Percentiles rank a stretch among this genome's conserved stretches.
Conservation (phyloP, 352 stramenopile genomes). For the Globisporangium cederbergense region DNA sequence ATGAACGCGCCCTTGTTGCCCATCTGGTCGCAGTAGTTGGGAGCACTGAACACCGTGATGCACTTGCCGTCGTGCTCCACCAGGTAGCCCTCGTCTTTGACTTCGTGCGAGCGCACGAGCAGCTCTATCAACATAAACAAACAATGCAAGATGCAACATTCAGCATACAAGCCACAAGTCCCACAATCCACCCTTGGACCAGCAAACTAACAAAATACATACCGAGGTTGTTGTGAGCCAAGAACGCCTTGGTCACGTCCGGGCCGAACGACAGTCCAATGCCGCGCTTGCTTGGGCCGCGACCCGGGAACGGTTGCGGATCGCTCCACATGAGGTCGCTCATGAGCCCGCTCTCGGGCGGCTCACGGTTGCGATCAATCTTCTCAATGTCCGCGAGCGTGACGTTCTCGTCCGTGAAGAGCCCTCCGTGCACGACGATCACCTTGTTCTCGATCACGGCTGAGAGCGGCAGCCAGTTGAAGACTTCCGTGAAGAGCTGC, state of each 20-base stretch:
- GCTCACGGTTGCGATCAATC: conserved; percentile 94
- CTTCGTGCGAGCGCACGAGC: conserved; percentile 98
- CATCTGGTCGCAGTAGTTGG: conserved; percentile 99
- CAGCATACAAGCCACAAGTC: not conserved
- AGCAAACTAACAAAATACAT: conserved; percentile 9
- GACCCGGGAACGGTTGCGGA: conserved; percentile 95
- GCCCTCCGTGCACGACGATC: conserved; percentile 97
- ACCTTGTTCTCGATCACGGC: conserved; percentile 93
- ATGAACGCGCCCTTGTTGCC: conserved; percentile 99
- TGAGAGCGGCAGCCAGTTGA: conserved; percentile 95
- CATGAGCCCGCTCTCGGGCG: conserved; percentile 91
- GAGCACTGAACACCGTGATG: conserved; percentile 99
- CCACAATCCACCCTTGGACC: conserved; percentile 3
- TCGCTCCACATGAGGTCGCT: conserved; percentile 94
- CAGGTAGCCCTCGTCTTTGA: conserved; percentile 99
- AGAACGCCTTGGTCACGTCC: conserved; percentile 96
- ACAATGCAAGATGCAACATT: conserved; percentile 7
- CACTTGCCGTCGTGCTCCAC: conserved; percentile 99
- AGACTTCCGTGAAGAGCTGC: conserved; percentile 98
- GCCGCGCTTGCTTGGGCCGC: conserved; percentile 93
- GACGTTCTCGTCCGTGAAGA: conserved; percentile 94
- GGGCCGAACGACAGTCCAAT: conserved; percentile 98
- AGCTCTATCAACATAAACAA: conserved; percentile 59
- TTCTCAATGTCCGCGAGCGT: conserved; percentile 93
- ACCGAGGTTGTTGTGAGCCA: conserved; percentile 95